A percentile compares a stretch with the other conserved stretches of the same genome.
Evolutionary conservation across 176 grass and related monocot species (phyloP).

Genomic region (Leersia perrieri): DNA sequence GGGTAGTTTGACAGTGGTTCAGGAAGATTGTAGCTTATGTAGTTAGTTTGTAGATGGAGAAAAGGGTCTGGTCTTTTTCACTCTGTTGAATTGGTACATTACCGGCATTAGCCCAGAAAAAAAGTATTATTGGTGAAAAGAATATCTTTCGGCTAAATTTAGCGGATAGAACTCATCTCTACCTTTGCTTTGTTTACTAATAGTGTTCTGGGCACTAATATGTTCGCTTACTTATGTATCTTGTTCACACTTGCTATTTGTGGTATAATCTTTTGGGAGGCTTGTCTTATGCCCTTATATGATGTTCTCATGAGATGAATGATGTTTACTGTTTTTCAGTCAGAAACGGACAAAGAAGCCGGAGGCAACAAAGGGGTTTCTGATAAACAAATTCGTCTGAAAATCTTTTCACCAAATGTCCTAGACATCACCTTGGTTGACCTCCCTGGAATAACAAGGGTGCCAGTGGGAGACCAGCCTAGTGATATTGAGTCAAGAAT

Average conservation of each 20-base stretch:
- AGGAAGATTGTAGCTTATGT: neutral
- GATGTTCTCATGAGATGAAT: conserved; percentile 26
- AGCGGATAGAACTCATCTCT: neutral
- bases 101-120: neutral
- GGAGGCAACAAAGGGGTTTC: conserved; percentile 83
- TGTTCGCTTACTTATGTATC: neutral
- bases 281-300: conserved; percentile 14
- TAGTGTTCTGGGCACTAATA: neutral
- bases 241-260: neutral
- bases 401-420: conserved; percentile 90
- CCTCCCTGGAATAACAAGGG: conserved; percentile 88
- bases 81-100: neutral
- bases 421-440: conserved; percentile 96
- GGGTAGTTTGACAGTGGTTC: neutral
- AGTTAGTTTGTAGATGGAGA: neutral
- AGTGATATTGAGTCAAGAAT: conserved; percentile 90
- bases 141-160: neutral
- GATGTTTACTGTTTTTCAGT: conserved; percentile 46
- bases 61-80: neutral
- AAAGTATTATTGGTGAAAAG: neutral
- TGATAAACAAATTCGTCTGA: conserved; percentile 86
- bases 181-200: conserved; percentile 11
- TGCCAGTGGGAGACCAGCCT: conserved; percentile 91
- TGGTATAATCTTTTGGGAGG: neutral
- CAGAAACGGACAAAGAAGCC: conserved; percentile 87